phyloP scores from a whole-genome alignment of 345 rosid species.

The Lumnitzera racemosa region DNA sequence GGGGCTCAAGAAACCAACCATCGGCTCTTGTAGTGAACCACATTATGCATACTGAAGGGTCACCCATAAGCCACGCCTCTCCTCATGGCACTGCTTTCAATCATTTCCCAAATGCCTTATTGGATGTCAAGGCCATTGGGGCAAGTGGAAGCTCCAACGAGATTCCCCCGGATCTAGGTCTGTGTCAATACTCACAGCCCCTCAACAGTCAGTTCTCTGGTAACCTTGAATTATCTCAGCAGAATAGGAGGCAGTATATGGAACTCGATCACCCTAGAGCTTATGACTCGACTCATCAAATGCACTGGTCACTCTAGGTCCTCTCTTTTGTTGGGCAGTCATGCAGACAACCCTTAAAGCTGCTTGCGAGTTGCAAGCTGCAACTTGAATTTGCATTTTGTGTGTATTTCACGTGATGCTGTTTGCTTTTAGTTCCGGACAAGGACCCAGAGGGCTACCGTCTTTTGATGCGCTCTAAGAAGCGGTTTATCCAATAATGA shows the following conservation, averaged over 20 bases:
- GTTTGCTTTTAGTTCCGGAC: no score
- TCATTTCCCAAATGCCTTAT: constrained; percentile 41
- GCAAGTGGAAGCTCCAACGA: constrained; percentile 25
- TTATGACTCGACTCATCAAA: constrained; percentile 51
- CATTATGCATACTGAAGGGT: constrained; percentile 31
- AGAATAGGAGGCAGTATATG: constrained; percentile 45
- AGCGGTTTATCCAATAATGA: no score
- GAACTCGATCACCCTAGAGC: constrained; percentile 49
- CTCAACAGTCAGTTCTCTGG: constrained; percentile 27
- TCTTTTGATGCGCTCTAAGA: no score
- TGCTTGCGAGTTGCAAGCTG: no score
- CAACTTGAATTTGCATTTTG: no score
- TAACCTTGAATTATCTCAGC: constrained; percentile 49
- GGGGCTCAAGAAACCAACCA: constrained; percentile 38
- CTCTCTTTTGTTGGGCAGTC: background rate
- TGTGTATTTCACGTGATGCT: no score
- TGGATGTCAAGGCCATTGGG: constrained; percentile 49
- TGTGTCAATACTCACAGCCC: constrained; percentile 41
- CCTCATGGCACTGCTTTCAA: constrained; percentile 29
- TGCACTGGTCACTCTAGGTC: constrained; percentile 63
- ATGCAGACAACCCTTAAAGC: background rate
- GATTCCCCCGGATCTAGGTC: constrained; percentile 42
- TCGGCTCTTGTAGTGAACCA: constrained; percentile 25
- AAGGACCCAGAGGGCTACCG: no score
- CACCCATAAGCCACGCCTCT: constrained; percentile 36